Evolutionary conservation across 148 eudicot species (phyloP).

Genomic region (Camellia granthamiana): DNA sequence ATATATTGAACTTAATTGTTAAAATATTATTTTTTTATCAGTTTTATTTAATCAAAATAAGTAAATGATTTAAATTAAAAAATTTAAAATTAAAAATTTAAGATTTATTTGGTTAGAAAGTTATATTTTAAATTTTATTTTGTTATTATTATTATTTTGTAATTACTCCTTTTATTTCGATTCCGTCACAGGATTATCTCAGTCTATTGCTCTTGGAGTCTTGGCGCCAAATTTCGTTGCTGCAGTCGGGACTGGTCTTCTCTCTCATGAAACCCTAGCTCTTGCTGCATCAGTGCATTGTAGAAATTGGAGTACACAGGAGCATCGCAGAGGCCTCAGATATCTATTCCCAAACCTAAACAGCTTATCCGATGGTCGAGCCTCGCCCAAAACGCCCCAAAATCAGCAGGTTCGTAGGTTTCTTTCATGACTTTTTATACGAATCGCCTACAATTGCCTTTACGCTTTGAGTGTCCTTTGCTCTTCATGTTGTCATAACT

Average conservation of each 20-base stretch:
- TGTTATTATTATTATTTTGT: too few species aligned
- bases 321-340: background rate
- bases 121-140: too few species aligned
- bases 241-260: background rate
- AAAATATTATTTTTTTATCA: too few species aligned
- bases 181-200: too few species aligned
- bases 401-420: slow-evolving; percentile 46
- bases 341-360: background rate
- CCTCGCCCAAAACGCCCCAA: slow-evolving; percentile 60
- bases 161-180: too few species aligned
- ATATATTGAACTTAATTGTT: too few species aligned
- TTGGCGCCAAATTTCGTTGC: slow-evolving; percentile 12
- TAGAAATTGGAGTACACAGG: background rate
- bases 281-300: background rate
- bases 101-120: too few species aligned
- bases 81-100: too few species aligned
- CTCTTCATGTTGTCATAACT: background rate
- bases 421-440: background rate
- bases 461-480: background rate
- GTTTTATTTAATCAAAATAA: too few species aligned
- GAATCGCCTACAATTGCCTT: background rate
- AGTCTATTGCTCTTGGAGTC: background rate
- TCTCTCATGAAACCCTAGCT: slow-evolving; percentile 20
- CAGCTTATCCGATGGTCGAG: slow-evolving; percentile 34
- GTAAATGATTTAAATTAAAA: too few species aligned